These are phyloP conservation scores for Ceratocystis variospora DNA, from an alignment of 2,329 filamentous ascomycete genomes.

Conservation along the genomic window DNA sequence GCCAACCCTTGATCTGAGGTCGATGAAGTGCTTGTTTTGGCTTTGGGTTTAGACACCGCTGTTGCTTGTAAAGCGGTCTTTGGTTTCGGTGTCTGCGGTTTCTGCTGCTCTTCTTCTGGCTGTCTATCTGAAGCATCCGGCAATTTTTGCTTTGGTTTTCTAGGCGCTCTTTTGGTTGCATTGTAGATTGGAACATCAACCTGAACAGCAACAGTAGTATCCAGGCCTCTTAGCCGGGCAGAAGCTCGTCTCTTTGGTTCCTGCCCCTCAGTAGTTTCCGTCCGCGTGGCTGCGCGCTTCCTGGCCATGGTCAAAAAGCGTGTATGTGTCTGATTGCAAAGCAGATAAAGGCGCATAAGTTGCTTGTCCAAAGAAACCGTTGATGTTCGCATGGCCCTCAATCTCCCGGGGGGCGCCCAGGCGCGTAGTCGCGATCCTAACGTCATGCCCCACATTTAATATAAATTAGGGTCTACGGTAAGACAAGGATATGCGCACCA, in stretches of 20 bases:
- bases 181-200: too few relatives aligned
- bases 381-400: neutral
- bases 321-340: neutral
- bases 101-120: neutral
- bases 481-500: neutral
- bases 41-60: neutral
- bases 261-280: conserved; percentile 3
- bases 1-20: neutral
- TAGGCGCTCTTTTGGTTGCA: neutral
- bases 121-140: neutral
- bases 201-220: neutral
- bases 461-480: neutral
- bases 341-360: neutral
- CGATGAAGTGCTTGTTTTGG: conserved; percentile 2
- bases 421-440: conserved; percentile 1
- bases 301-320: conserved; percentile 5
- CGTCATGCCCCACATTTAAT: neutral
- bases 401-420: neutral
- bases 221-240: conserved; percentile 10
- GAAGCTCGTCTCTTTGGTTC: conserved; percentile 16
- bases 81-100: neutral
- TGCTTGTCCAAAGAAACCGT: neutral
- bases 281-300: conserved; percentile 12
- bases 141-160: neutral
- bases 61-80: neutral